Base-by-base conservation (phyloP, 495 filamentous ascomycete genomes). In the Podospora australis region DNA sequence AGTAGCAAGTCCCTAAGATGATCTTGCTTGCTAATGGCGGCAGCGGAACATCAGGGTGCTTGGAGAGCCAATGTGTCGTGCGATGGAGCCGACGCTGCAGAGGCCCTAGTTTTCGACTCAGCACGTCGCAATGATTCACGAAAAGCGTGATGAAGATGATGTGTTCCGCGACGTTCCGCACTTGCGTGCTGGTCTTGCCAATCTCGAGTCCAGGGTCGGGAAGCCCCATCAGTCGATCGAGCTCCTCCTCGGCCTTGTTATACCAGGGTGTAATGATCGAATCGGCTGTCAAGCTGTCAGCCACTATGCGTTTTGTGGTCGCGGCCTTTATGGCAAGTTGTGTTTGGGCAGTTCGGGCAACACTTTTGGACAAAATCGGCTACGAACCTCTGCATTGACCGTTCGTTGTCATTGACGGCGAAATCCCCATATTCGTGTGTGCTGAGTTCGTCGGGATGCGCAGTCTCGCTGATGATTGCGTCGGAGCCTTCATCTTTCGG, bases 371-470 rank as follows among this genome's bases (percentile, higher is more conserved):
- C 36, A 36, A 49, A 60, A 17, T 52, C 51, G 50, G 50, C 20
- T 13, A 57, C 54, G 45, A 57, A 60, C 41, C 48, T 42, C 19
- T 54, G 44, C 24, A 57, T 49, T n/a, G 43, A 43, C 49, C 53
- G 53, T 21, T 32, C 25, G 42, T 14, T 45, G 42, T 45, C 6
- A 32, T 2, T 23, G 6, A 23, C 13, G 26, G 9, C 30, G 11
- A 40, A 3, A 7, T n/a, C 32, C 34, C 10, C 26, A 29, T 29
- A 29, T 11, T n/a, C n/a, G n/a, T n/a, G n/a, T n/a, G n/a, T n/a
- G n/a, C n/a, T n/a, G n/a, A 11, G 26, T 11, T 11, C 26, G 26
- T 6, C 11, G 6, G 26, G 26, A 6, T 6, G 11, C 11, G 26
- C 26, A 29, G 11, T 6, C 26, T 29, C 26, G 11, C n/a, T n/a